Evolutionary conservation across 179 eudicot genomes (phyloP), one percentile per base, ranked within the genome.

Genomic region (Beta lomatogona): DNA sequence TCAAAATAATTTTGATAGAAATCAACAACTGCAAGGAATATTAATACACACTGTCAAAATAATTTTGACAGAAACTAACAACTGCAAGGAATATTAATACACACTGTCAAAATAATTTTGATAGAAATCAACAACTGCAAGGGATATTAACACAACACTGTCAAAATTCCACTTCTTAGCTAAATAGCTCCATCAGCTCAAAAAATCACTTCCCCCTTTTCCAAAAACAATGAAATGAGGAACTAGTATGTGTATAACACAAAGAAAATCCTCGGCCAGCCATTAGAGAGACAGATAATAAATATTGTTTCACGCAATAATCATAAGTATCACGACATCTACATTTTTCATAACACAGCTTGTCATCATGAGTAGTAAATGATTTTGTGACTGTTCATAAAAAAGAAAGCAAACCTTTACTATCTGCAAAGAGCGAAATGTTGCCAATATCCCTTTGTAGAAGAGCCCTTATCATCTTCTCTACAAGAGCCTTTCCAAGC

Each of bases 391-490:
- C 0, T 50, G 57, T 66, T 41, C 3, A 28, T 22, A 21, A 63
- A 25, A 1, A 28, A 16, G 25, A 75, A 36, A 31, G 6, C 13
- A 69, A 90, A 95, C 99, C 98, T 90, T 91, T 86, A 85, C 95
- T 90, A 78, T 95, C 98, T 45, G 99, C 98, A 88, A 95, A 95
- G 59, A 95, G 92, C 50, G 95, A 86, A 71, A 95, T 92, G 82
- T 93, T 94, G 79, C 99, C 98, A 77, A 95, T 95, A 86, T 95
- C 99, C 82, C 94, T 88, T 79, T 94, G 98, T 82, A 95, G 88
- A 81, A 95, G 95, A 82, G 98, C 91, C 84, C 97, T 90, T 82
- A 95, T 88, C 84, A 95, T 84, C 89, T 94, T 93, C 89, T 95
- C 99, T 55, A 95, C 86, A 48, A 95, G 99, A 80, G 95, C 92